phyloP scores from a whole-genome alignment of 2,329 filamentous ascomycete species.

The Colletotrichum liriopes region DNA sequence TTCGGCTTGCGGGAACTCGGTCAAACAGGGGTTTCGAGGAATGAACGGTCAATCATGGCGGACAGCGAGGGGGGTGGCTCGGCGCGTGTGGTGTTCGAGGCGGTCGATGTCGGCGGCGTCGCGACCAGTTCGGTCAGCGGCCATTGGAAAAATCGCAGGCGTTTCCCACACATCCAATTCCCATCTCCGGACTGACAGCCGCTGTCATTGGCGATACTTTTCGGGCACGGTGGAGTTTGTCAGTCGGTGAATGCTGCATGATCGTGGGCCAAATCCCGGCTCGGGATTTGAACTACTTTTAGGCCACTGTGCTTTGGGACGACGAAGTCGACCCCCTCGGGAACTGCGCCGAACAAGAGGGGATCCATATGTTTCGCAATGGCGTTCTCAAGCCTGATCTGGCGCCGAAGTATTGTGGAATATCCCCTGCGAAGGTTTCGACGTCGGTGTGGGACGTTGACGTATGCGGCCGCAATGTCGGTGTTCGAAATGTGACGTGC shows the following conservation, averaged over 20 bases:
- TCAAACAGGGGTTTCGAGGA: neutral
- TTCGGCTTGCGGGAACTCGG: neutral
- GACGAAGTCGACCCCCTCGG: neutral
- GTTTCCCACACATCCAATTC: constrained; percentile 3
- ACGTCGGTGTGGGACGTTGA: neutral
- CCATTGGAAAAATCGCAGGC: constrained; percentile 7
- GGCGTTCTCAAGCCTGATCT: neutral
- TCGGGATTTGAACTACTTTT: constrained; percentile 36
- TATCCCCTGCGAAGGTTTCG: neutral
- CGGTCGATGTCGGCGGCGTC: constrained; percentile 2
- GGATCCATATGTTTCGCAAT: neutral
- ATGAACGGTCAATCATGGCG: constrained; percentile 1
- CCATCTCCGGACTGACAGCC: neutral
- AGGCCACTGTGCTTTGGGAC: neutral
- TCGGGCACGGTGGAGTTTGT: constrained; percentile 17
- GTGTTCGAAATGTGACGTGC: neutral
- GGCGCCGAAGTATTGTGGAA: neutral
- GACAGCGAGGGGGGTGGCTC: neutral
- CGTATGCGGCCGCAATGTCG: neutral
- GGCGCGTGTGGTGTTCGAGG: neutral
- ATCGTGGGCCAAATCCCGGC: constrained; percentile 35
- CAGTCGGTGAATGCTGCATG: constrained; percentile 28
- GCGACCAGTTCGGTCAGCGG: constrained; percentile 9
- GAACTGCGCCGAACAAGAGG: neutral
- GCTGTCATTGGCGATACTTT: constrained; percentile 17